Evolutionary conservation across 2,329 filamentous ascomycete species (phyloP).

Genomic region (Sporothrix schenckii): DNA sequence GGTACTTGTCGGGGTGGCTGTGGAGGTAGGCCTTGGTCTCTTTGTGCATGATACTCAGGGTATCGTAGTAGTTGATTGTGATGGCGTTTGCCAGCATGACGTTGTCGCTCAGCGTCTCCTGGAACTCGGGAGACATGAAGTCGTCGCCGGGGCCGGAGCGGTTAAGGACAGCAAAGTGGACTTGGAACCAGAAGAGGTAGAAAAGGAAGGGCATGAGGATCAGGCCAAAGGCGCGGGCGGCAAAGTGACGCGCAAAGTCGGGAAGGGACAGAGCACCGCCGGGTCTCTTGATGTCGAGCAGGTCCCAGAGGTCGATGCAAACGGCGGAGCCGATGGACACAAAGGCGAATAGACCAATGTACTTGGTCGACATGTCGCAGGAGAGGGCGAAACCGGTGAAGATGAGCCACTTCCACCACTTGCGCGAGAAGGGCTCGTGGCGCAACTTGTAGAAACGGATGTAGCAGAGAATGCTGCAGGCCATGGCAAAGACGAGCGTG

Average conservation of each 20-base stretch:
- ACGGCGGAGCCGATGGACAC: slow-evolving; percentile 95
- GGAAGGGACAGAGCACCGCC: slow-evolving; percentile 77
- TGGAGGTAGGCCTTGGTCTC: slow-evolving; percentile 96
- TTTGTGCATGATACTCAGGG: slow-evolving; percentile 87
- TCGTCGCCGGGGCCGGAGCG: slow-evolving; percentile 93
- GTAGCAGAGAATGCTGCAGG: slow-evolving; percentile 89
- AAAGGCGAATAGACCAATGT: slow-evolving; percentile 95
- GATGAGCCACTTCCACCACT: slow-evolving; percentile 99
- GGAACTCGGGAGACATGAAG: slow-evolving; percentile 98
- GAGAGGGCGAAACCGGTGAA: slow-evolving; percentile 92
- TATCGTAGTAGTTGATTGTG: slow-evolving; percentile 86
- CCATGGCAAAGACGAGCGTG: slow-evolving; percentile 93
- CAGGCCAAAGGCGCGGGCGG: slow-evolving; percentile 79
- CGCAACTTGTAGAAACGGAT: slow-evolving; percentile 97
- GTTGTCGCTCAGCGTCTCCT: slow-evolving; percentile 95
- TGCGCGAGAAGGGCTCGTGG: slow-evolving; percentile 83
- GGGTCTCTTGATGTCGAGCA: slow-evolving; percentile 84
- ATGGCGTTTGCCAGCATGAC: slow-evolving; percentile 85
- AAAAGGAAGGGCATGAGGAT: slow-evolving; percentile 94
- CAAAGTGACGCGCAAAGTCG: slow-evolving; percentile 87
- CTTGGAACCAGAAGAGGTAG: slow-evolving; percentile 99
- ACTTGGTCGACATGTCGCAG: slow-evolving; percentile 98
- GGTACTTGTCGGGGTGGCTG: slow-evolving; percentile 87
- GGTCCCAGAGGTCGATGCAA: slow-evolving; percentile 89
- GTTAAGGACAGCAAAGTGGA: slow-evolving; percentile 88